Evolutionary conservation across 176 grass and related monocot genomes (phyloP), one percentile per base, ranked within the genome.

Genomic region (Bonia amplexicaulis): DNA sequence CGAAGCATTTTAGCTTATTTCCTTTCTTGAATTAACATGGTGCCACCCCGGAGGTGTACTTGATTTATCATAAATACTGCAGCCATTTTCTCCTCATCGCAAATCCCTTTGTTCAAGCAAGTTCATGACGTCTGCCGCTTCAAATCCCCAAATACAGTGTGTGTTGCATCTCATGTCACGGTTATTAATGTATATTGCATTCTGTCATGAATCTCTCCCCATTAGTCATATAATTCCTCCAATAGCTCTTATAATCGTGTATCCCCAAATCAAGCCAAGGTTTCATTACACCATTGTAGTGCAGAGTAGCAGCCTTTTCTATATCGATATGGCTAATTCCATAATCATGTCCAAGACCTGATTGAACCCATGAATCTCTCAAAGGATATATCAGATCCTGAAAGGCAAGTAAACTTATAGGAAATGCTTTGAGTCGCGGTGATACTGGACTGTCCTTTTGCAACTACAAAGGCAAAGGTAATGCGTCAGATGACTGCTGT

Each of bases 231-330:
- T 91, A 91, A 19, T 85, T 91, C 67, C 47, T 87, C 92, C 89
- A 94, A 22, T 87, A 91, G 33, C 66, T 84, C 81, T 85, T 94
- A 12, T 94, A 94, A 49, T 70, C 62, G 0, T 85, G 84, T 91
- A 91, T 91, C 15, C 74, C 92, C 62, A 94, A 71, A 77, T 94
- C 92, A 69, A 94, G 89, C 92, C 92, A 94, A 73, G 92, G 92
- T 86, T 94, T 94, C 92, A 94, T 94, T 59, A 91, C 87, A 75
- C 92, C 92, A 74, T 94, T 94, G 60, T 89, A 94, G 49, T 94
- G 92, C 53, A 94, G 76, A 68, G 84, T 73, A 37, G 72, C 80
- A 19, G 86, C 86, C 61, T 66, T 87, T 60, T 82, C 68, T 87
- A 94, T 80, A 31, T 86, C 26, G 0, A 22, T 6, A 9, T 2